Conservation (phyloP, 768 basidiomycete genomes). For the Rossbeevera mucosa region DNA sequence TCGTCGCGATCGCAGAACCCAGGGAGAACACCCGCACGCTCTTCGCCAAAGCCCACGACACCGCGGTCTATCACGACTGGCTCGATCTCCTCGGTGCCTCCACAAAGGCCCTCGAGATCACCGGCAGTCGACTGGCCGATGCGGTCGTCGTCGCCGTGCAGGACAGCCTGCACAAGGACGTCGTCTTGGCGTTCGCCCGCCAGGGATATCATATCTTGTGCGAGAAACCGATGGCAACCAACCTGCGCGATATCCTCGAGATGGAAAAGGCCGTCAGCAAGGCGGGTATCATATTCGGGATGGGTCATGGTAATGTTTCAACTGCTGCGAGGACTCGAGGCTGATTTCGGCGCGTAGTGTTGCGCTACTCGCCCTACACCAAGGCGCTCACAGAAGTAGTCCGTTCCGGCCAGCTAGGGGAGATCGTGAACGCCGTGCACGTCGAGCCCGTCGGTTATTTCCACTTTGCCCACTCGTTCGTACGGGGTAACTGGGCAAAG, state of each 20-base stretch:
- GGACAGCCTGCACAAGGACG: conserved; percentile 73
- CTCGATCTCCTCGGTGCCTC: conserved; percentile 66
- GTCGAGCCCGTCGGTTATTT: conserved; percentile 83
- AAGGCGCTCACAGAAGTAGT: conserved; percentile 65
- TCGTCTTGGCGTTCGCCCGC: conserved; percentile 66
- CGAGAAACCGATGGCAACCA: conserved; percentile 91
- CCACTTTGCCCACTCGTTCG: conserved; percentile 89
- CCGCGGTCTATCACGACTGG: conserved; percentile 69
- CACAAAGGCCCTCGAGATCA: conserved; percentile 54
- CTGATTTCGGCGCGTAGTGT: conserved; percentile 42
- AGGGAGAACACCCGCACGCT: conserved; percentile 56
- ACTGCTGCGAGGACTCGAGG: neutral
- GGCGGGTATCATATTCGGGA: conserved; percentile 72
- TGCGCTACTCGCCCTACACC: conserved; percentile 85
- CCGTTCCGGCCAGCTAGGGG: conserved; percentile 65
- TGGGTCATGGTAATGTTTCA: conserved; percentile 70
- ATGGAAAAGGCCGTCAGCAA: conserved; percentile 71
- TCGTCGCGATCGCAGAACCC: conserved; percentile 85
- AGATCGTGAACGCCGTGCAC: conserved; percentile 78
- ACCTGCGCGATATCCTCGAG: conserved; percentile 61
- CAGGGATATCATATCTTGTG: conserved; percentile 88
- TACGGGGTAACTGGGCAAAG: conserved; percentile 75
- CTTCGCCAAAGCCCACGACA: conserved; percentile 53
- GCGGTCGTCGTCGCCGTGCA: conserved; percentile 79
- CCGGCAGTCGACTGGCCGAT: conserved; percentile 73